Evolutionary conservation across 345 rosid genomes (phyloP), one percentile per base, ranked within the genome.

Genomic region (Lepidium africanum): DNA sequence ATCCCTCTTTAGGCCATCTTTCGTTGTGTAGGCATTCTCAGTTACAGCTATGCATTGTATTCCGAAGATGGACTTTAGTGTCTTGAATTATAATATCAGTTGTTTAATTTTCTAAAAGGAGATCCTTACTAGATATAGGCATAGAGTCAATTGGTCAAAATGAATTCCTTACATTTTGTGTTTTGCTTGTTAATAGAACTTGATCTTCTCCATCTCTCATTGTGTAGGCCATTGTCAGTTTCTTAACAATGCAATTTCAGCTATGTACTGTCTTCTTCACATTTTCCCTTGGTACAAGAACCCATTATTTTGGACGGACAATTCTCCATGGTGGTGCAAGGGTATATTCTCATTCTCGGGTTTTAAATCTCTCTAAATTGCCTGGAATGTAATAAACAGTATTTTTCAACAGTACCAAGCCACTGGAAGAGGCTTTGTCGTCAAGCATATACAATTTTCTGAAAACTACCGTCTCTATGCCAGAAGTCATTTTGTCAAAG

Each of bases 281-380:
- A 65, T 94, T 94, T 78, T 94, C 99, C 46, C 81, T 94, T 76
- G 97, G 97, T 73, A 94, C 99, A 23, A 84, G 72, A 80, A 87
- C 99, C 17, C 99, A 94, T 81, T 94, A 94, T 72, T 94, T 91
- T 73, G 99, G 99, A 58, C 87, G 96, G 59, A 87, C 99, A 47
- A 82, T 94, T 69, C 97, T 94, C 72, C 99, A 94, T 81, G 99
- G 99, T 48, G 97, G 99, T 70, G 99, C 97, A 40, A 81, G 92
- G 82, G 98, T 93, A 81, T 48, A 76, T 78, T 67, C 74, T 79
- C 17, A 27, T 42, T 17, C 55, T 51, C 45, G 4, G 30, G 41
- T 45, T 14, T 63, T 16, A 27, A 32, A 49, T 59, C 25, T 33
- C 30, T 49, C 32, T 70, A 61, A 16, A 37, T 21, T 7, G 36